A percentile compares a stretch with the other conserved stretches of the same genome.
Evolutionary conservation across 805 yeast species (phyloP).

Genomic region (Lachancea meyersii): DNA sequence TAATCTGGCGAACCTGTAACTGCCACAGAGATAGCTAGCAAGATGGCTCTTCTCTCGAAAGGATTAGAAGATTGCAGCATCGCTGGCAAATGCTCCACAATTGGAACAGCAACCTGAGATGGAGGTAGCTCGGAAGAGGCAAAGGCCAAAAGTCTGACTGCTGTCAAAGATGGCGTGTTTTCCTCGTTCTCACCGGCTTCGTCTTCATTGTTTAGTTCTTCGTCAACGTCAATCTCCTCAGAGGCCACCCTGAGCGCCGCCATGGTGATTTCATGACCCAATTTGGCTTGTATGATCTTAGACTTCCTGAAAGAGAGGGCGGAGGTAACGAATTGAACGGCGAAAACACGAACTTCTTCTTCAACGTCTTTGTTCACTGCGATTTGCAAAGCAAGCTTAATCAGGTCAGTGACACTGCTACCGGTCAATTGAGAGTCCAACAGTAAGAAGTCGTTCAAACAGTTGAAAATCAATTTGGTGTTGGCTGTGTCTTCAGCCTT

Average conservation of each 20-base stretch:
- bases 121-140: constrained; percentile 87
- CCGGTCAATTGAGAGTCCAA: constrained; percentile 77
- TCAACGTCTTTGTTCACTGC: constrained; percentile 61
- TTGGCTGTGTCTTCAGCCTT: constrained; percentile 62
- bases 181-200: constrained; percentile 94
- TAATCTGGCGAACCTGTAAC: constrained; percentile 94
- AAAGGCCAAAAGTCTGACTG: constrained; percentile 70
- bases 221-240: constrained; percentile 74
- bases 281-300: constrained; percentile 69
- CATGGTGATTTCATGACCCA: constrained; percentile 74
- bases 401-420: constrained; percentile 59
- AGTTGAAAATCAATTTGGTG: constrained; percentile 72
- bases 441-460: constrained; percentile 71
- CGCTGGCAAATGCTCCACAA: constrained; percentile 56
- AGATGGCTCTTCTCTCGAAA: constrained; percentile 81
- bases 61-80: constrained; percentile 57
- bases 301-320: constrained; percentile 74
- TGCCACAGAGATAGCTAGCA: constrained; percentile 73
- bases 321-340: constrained; percentile 76
- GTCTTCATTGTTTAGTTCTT: constrained; percentile 68
- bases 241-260: constrained; percentile 72
- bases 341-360: constrained; percentile 76
- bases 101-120: constrained; percentile 77
- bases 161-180: constrained; percentile 68
- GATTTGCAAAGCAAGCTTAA: constrained; percentile 70